Conservation (phyloP, 495 filamentous ascomycete species). For the Aspergillus heteromorphus region DNA sequence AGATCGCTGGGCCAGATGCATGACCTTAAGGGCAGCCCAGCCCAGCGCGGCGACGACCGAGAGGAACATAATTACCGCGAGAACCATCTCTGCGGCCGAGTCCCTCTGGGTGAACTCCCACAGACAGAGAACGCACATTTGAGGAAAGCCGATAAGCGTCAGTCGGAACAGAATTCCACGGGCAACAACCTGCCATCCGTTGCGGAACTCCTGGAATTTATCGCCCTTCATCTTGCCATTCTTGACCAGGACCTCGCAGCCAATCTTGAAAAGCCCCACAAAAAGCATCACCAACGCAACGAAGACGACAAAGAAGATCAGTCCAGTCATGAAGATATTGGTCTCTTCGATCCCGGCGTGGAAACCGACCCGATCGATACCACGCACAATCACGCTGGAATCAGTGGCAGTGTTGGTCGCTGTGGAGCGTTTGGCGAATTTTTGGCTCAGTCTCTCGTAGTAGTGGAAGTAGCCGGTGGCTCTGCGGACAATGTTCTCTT, state of each 20-base stretch:
- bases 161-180: constrained; percentile 90
- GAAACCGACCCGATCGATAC: constrained; percentile 88
- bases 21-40: constrained; percentile 86
- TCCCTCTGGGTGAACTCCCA: constrained; percentile 90
- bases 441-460: constrained; percentile 18
- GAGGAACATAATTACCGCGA: constrained; percentile 84
- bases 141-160: constrained; percentile 84
- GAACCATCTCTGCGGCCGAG: constrained; percentile 80
- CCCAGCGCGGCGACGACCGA: constrained; percentile 67
- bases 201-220: constrained; percentile 56
- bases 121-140: constrained; percentile 82
- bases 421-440: constrained; percentile 46
- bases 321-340: constrained; percentile 89
- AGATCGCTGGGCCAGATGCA: constrained; percentile 77
- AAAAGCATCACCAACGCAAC: constrained; percentile 61
- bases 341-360: constrained; percentile 75
- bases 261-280: constrained; percentile 69
- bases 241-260: constrained; percentile 64
- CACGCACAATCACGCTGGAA: constrained; percentile 57
- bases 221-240: constrained; percentile 72
- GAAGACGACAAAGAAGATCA: constrained; percentile 84
- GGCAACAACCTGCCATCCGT: constrained; percentile 77
- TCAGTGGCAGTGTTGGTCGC: constrained; percentile 40
- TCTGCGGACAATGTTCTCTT: constrained; percentile 39
- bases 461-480: constrained; percentile 15